Evolutionary conservation across 2,329 filamentous ascomycete genomes (phyloP), one percentile per base, ranked within the genome.

Genomic region (Pestalotiopsis sp.): DNA sequence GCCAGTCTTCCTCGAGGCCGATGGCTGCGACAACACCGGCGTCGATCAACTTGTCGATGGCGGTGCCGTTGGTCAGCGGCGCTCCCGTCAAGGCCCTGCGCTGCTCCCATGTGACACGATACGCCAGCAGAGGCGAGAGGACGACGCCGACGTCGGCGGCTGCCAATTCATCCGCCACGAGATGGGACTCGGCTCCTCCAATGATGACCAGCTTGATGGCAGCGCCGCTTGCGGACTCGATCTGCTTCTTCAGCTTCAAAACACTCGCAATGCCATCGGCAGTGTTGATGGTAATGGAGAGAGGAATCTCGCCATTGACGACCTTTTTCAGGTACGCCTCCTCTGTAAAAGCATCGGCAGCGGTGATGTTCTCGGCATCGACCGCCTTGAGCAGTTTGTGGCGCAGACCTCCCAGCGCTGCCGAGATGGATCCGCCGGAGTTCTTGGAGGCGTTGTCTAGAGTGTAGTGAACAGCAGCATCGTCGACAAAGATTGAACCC

Each of bases 51-150:
- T 74, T 77, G 70, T 92, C 89, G 4, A 90, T 80, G 0, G 85
- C 84, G 0, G 90, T 92, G 31, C 89, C 89, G 72, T 91, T 90
- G 0, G 89, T 90, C 0, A 92, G 82, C 1, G 90, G 90, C 4
- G 90, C 90, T 1, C 90, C 90, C 0, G 88, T 86, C 12, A 92
- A 81, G 0, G 88, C 85, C 2, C 90, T 86, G 0, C 89, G 86
- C 77, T 90, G 82, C 70, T 91, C 89, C 90, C 90, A 92, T 0
- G 76, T 78, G 3, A 75, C 77, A 2, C 84, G 83, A 73, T 87
- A 89, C 0, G 87, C 84, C 71, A 88, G 85, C 13, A 90, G 77
- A 1, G 90, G 89, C 0, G 86, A 82, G 1, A 92, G 84, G 31
- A 92, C 85, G 23, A 92, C 87, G 69, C 87, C 84, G 0, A 90